Conservation (phyloP, 208 protist species). For the Leishmania amazonensis region DNA sequence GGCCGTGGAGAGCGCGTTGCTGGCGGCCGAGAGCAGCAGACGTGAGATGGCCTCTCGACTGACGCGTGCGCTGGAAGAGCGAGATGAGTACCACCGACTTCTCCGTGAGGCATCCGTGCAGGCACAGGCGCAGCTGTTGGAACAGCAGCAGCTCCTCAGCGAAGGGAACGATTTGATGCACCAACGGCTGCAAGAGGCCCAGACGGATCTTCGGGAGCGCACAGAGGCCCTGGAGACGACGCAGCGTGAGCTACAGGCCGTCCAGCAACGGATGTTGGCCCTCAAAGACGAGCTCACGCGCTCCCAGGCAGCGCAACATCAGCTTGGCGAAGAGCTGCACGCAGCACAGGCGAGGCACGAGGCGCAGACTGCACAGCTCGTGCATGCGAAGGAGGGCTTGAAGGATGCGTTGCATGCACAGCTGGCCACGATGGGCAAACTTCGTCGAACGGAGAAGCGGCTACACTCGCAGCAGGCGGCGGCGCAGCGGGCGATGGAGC, state of each 20-base stretch:
- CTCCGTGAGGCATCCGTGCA: conserved; percentile 29
- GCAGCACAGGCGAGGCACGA: background rate
- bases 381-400: conserved; percentile 30
- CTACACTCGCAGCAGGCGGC: conserved; percentile 3
- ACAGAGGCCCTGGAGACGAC: conserved; percentile 16
- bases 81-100: conserved; percentile 19
- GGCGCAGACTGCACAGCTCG: conserved; percentile 14
- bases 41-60: conserved; percentile 29
- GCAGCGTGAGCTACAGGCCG: conserved; percentile 25
- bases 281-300: background rate
- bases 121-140: conserved; percentile 46
- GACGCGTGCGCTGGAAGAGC: conserved; percentile 22
- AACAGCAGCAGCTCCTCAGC: conserved; percentile 61
- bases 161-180: conserved; percentile 19
- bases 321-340: conserved; percentile 44
- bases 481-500: conserved; percentile 22
- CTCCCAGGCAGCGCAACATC: conserved; percentile 17
- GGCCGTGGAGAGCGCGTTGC: conserved; percentile 41
- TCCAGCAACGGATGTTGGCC: background rate
- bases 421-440: conserved; percentile 10
- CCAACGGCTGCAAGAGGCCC: conserved; percentile 13
- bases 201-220: conserved; percentile 9
- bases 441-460: conserved; percentile 15
- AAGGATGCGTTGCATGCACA: conserved; percentile 32
- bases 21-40: conserved; percentile 30